Evolutionary conservation across 2,329 filamentous ascomycete species (phyloP).

Genomic region (Diaporthe vaccinii): DNA sequence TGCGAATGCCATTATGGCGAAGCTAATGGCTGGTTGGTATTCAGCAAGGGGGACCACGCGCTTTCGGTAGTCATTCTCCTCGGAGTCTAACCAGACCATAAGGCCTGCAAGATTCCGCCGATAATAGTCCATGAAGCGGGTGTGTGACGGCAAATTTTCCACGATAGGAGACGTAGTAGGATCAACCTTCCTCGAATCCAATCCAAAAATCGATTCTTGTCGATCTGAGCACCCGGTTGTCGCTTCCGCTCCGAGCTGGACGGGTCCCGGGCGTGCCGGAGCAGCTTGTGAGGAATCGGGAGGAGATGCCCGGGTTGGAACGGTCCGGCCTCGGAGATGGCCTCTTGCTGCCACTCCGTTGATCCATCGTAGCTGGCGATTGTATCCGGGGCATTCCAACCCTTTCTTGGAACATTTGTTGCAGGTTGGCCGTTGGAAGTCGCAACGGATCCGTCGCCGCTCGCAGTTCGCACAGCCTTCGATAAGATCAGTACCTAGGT

Average conservation of each 20-base stretch:
- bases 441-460: slow-evolving; percentile 9
- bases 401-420: slow-evolving; percentile 15
- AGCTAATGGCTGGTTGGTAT: not conserved
- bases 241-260: not conserved
- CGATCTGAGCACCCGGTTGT: not conserved
- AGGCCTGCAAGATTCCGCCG: not conserved
- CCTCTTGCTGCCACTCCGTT: slow-evolving; percentile 11
- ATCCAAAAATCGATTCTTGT: not conserved
- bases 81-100: slow-evolving; percentile 18
- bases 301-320: not conserved
- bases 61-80: slow-evolving; percentile 1
- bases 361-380: slow-evolving; percentile 10
- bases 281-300: not conserved
- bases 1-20: slow-evolving; percentile 1
- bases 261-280: not conserved
- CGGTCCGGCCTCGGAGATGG: not conserved
- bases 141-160: not conserved
- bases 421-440: not conserved
- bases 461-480: slow-evolving; percentile 1
- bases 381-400: not conserved
- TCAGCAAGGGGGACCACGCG: not conserved
- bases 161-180: not conserved
- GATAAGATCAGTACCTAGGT: not conserved
- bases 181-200: not conserved
- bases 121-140: slow-evolving; percentile 9